These are phyloP conservation scores for Hibiscus trionum DNA, from an alignment of 345 rosid genomes.

Conservation along the genomic window DNA sequence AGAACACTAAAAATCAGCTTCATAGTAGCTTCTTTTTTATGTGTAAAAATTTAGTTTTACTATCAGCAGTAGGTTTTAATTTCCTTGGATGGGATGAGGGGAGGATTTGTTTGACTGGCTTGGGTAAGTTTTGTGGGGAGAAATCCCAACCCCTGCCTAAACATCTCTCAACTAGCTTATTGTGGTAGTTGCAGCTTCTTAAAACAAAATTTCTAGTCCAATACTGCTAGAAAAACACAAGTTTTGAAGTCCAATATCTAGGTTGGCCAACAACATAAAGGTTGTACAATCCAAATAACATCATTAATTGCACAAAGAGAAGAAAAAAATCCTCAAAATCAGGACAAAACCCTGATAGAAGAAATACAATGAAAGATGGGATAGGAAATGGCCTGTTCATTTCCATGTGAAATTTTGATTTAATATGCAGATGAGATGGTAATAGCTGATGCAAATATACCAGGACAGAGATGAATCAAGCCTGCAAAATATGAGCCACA, in stretches of 20 bases:
- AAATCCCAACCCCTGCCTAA: background rate
- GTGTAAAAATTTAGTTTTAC: background rate
- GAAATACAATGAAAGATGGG: background rate
- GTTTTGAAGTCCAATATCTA: background rate
- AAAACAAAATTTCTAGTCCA: background rate
- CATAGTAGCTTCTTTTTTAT: background rate
- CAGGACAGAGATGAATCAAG: background rate
- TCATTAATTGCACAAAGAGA: background rate
- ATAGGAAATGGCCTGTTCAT: background rate
- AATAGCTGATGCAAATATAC: constrained; percentile 5
- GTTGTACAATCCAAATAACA: too few species aligned
- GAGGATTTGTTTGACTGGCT: background rate
- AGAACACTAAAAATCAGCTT: background rate
- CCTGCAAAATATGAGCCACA: constrained; percentile 1
- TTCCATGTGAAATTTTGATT: background rate
- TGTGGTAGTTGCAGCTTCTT: background rate
- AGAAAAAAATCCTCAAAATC: background rate
- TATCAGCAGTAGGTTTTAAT: background rate
- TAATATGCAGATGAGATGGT: background rate
- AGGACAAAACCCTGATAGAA: background rate
- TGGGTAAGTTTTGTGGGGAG: constrained; percentile 8
- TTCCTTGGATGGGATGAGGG: background rate
- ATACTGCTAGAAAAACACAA: background rate
- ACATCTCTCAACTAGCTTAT: background rate
- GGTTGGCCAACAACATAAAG: background rate